Base-by-base conservation (phyloP, 1,284 basidiomycete species). In the Apiotrichum porosum region DNA sequence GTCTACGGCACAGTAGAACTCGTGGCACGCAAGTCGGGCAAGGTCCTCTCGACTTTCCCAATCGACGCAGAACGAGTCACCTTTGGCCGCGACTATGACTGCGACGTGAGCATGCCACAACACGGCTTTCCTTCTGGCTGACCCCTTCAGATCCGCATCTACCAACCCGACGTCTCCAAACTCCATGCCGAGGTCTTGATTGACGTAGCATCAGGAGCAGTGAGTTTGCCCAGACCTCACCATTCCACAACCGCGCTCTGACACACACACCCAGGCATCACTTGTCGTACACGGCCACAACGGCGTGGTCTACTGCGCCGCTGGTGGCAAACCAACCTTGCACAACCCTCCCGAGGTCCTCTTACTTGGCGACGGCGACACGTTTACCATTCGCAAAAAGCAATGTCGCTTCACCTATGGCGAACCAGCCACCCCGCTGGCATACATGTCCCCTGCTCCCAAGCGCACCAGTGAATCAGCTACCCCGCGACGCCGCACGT, bases 151-250 rank as follows among this genome's bases (percentile, higher is more conserved):
- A 57, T 72, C 18, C 63, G 72, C 14, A 53, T 74, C 22, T 71
- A 74, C 52, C 65, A 61, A 18, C 56, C 60, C 3, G 70, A 72
- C 39, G 66, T 74, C 9, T 72, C 71, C 4, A 66, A 69, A 33
- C 49, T 67, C 2, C 72, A 74, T 41, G 65, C 62, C 34, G 65
- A 67, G 49, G 65, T 74, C 49, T 33, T 49, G n/a, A 66, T 72
- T 30, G 68, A 74, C 47, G 31, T 58, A n/a, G 45, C 60, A 1
- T 60, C 61, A 8, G 61, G 59, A 12, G 42, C 58, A 26, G 69
- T 71, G 40, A 60, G 68, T 44, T 22, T n/a, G 28, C 8, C 14
- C 14, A 9, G 14, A 24, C 9, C 19, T 14, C 12, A 9, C 34
- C 23, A 19, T 17, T 4, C 8, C 26, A 28, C 26, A 6, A 28